A percentile compares a stretch with the other conserved stretches of the same genome.
These are phyloP conservation scores for Pestalotiopsis sp. DNA, from an alignment of 2,329 filamentous ascomycete species.

Conservation along the genomic window DNA sequence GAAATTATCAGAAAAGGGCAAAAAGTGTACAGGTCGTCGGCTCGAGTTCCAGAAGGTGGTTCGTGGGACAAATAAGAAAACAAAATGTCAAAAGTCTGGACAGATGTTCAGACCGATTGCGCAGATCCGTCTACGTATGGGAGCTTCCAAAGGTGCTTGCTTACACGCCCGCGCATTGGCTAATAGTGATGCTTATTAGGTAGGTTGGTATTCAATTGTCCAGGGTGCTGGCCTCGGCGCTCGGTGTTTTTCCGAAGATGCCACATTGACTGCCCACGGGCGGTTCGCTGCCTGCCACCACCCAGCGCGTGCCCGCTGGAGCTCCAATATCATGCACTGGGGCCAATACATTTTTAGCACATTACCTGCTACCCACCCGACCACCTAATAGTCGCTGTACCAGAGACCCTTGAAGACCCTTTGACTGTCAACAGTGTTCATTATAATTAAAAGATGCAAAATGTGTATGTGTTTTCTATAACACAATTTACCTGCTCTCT, in stretches of 20 bases:
- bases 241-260: conserved; percentile 29
- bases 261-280: conserved; percentile 26
- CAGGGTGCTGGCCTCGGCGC: conserved; percentile 16
- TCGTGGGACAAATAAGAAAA: not conserved
- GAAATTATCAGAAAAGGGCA: not conserved
- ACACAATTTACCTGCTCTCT: not conserved
- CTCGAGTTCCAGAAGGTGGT: not conserved
- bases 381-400: not conserved
- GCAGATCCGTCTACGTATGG: conserved; percentile 5
- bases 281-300: not conserved
- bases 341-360: not conserved
- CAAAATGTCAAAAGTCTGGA: not conserved
- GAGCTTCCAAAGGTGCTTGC: conserved; percentile 4
- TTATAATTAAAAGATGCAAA: too few species aligned
- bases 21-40: not conserved
- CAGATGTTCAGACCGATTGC: conserved; percentile 11
- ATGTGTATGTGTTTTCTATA: too few species aligned
- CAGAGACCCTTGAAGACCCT: too few species aligned
- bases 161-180: conserved; percentile 4
- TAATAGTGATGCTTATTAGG: conserved; percentile 3
- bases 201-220: conserved; percentile 6
- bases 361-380: not conserved
- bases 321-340: not conserved
- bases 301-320: not conserved
- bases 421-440: too few species aligned